A percentile compares a stretch with the other conserved stretches of the same genome.
phyloP scores from a whole-genome alignment of 306 rosid genomes.

The Abrus pulchellus region DNA sequence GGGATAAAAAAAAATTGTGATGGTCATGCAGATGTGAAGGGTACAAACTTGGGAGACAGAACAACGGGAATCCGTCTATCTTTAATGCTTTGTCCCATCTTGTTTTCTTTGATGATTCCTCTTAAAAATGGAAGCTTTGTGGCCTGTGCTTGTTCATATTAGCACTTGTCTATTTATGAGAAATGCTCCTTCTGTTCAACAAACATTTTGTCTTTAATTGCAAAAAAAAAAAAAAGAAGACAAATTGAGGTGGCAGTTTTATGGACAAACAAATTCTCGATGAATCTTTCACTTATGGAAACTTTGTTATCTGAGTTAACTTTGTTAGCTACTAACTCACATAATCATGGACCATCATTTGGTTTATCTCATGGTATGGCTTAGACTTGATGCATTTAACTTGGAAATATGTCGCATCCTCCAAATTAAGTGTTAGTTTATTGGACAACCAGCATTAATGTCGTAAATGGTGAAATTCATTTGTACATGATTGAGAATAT shows the following conservation, averaged over 20 bases:
- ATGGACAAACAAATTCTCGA: constrained; percentile 40
- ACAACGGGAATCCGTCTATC: constrained; percentile 44
- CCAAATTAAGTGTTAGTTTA: background rate
- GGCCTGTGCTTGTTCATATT: constrained; percentile 39
- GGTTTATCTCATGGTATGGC: background rate
- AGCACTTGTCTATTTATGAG: constrained; percentile 34
- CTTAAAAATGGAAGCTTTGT: constrained; percentile 31
- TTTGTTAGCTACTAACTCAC: constrained; percentile 29
- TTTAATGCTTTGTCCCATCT: constrained; percentile 48
- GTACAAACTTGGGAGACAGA: constrained; percentile 52
- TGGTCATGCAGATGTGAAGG: constrained; percentile 43
- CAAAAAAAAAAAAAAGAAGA: background rate
- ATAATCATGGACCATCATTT: constrained; percentile 39
- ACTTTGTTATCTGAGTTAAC: constrained; percentile 29
- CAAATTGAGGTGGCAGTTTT: constrained; percentile 11
- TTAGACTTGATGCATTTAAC: constrained; percentile 18
- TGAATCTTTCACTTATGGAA: constrained; percentile 3
- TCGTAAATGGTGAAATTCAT: background rate
- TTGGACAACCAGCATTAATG: background rate
- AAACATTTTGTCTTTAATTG: constrained; percentile 41
- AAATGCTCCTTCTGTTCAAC: constrained; percentile 37
- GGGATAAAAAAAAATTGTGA: background rate
- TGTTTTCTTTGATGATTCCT: constrained; percentile 36
- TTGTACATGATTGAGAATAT: background rate
- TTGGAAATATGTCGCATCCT: background rate